phyloP scores from a whole-genome alignment of 1,284 basidiomycete species.

The Pseudozyma tsukubaensis region DNA sequence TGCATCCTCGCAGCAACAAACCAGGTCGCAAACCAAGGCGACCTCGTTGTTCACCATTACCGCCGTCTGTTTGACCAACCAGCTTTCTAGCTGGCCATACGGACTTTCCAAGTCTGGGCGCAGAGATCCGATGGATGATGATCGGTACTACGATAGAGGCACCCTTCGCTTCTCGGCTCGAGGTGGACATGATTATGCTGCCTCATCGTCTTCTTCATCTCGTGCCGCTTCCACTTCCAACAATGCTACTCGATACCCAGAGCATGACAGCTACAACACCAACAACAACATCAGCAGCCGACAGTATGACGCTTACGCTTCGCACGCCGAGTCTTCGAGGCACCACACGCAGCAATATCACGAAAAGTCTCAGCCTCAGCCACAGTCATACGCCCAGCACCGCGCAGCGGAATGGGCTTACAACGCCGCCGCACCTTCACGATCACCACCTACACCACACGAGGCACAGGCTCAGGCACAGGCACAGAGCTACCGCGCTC shows the following conservation, averaged over 20 bases:
- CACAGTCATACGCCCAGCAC: conserved; percentile 5
- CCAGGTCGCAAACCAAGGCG: conserved; percentile 32
- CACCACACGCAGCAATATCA: conserved; percentile 6
- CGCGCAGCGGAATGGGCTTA: conserved; percentile 18
- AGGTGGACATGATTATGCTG: conserved; percentile 4
- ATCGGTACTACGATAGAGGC: conserved; percentile 33
- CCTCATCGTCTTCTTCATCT: conserved; percentile 1
- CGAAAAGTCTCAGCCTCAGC: conserved; percentile 1
- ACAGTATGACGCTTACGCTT: conserved; percentile 5
- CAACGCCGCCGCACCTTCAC: conserved; percentile 13
- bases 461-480: conserved; percentile 3
- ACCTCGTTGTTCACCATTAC: conserved; percentile 39
- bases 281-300: not conserved
- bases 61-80: conserved; percentile 25
- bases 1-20: conserved; percentile 4
- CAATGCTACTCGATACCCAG: not conserved
- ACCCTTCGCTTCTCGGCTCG: conserved; percentile 25
- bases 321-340: not conserved
- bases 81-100: conserved; percentile 45
- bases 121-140: conserved; percentile 44
- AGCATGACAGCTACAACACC: not conserved
- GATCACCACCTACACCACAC: conserved; percentile 11
- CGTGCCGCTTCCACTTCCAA: conserved; percentile 3
- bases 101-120: conserved; percentile 25
- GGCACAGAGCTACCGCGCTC: conserved; percentile 8